Base-by-base conservation (phyloP, 2,329 filamentous ascomycete genomes). In the Alternaria rosae region DNA sequence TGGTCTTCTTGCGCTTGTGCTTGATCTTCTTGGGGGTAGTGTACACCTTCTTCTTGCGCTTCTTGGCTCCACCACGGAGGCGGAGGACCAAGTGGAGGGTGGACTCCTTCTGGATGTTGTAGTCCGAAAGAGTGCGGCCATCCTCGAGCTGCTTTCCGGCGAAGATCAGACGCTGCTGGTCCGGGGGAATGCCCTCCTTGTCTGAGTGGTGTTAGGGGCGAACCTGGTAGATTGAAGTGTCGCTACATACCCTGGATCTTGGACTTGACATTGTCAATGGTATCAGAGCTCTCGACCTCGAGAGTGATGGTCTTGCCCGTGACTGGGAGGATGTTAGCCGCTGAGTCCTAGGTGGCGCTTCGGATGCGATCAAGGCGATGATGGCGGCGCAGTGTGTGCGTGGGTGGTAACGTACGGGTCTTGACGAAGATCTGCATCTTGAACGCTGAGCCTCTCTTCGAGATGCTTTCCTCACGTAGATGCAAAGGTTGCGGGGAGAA, bases 1-100 rank as follows among this genome's bases (percentile, higher is more conserved):
- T 99, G 90, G 92, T 97, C 94, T 99, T 99, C 93, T 98, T 99
- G 88, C 93, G 92, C 94, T 99, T 99, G 91, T 99, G 95, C 95
- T 99, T 99, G 92, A 99, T 99, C 93, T 99, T 99, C 94, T 99
- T 99, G 84, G 95, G 95, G 81, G 95, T 99, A 83, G 93, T 98
- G 92, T 99, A 99, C 78, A 99, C 95, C 94, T 99, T 99, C 93
- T 99, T 99, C 86, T 96, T 91, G 92, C 98, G 97, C 93, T 99
- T 99, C 79, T 82, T 82, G 82, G 85, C 94, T 85, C 94, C 95
- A 89, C 95, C 95, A 89, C 94, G 95, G 68, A 99, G 93, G 82
- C 95, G 93, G 78, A 99, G 91, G 79, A 99, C 95, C 78, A 98
- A 87, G 87, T 99, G 95, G 75, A 99, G 93, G 79, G 95, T 99